These are phyloP conservation scores for Verticillium longisporum DNA, from an alignment of 2,329 filamentous ascomycete species.

Conservation along the genomic window DNA sequence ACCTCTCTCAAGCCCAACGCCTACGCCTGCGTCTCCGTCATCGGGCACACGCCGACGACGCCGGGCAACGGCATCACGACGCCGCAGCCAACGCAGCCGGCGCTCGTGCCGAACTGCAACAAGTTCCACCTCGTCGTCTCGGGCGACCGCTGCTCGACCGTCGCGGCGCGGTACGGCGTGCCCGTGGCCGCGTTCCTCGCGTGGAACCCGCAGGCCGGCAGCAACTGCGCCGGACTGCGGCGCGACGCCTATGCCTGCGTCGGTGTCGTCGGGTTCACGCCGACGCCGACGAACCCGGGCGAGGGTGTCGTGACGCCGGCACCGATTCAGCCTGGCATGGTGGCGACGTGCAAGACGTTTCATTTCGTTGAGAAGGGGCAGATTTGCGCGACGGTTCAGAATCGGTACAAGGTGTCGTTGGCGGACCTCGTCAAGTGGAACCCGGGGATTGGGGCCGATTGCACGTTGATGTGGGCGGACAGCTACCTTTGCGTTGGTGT, in stretches of 20 bases:
- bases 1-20: slow-evolving; percentile 8
- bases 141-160: slow-evolving; percentile 16
- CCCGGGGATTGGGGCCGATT: slow-evolving; percentile 13
- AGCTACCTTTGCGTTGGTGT: slow-evolving; percentile 6
- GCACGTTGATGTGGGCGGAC: slow-evolving; percentile 12
- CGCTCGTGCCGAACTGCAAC: too few relatives aligned
- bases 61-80: slow-evolving; percentile 7
- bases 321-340: slow-evolving; percentile 10
- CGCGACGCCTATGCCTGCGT: slow-evolving; percentile 7
- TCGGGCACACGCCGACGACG: slow-evolving; percentile 5
- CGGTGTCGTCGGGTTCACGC: slow-evolving; percentile 1
- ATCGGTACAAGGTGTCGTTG: neutral
- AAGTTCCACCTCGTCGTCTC: slow-evolving; percentile 5
- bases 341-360: slow-evolving; percentile 11
- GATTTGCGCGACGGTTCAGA: slow-evolving; percentile 5
- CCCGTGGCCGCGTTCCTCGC: slow-evolving; percentile 11
- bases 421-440: slow-evolving; percentile 6
- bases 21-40: slow-evolving; percentile 8
- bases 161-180: slow-evolving; percentile 7
- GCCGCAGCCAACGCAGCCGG: slow-evolving; percentile 8
- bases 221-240: slow-evolving; percentile 6
- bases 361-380: slow-evolving; percentile 5
- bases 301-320: slow-evolving; percentile 10
- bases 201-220: slow-evolving; percentile 9
- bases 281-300: slow-evolving; percentile 6